Evolutionary conservation across 129 eudicot species (phyloP).

Genomic region (Lactuca sativa): DNA sequence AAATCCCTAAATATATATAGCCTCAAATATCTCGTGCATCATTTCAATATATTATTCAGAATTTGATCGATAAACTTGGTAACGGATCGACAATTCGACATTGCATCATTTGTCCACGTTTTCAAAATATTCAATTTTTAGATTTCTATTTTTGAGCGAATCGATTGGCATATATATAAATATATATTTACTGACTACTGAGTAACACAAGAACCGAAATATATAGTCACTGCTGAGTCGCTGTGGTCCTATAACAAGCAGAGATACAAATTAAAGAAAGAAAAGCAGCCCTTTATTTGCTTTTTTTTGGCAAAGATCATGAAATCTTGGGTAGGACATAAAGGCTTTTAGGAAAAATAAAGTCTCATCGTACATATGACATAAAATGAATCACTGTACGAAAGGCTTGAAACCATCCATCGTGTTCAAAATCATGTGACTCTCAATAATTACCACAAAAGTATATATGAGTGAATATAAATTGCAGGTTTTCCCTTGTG

Average conservation of each 20-base stretch:
- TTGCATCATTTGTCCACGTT: too few species aligned
- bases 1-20: too few species aligned
- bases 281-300: constrained; percentile 19
- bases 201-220: constrained; percentile 5
- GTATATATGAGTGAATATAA: background rate
- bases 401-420: constrained; percentile 10
- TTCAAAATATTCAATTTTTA: too few species aligned
- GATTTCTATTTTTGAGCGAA: too few species aligned
- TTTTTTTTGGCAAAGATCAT: constrained; percentile 20
- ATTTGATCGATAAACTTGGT: too few species aligned
- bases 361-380: constrained; percentile 26
- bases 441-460: constrained; percentile 7
- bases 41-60: too few species aligned
- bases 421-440: constrained; percentile 25
- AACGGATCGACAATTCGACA: too few species aligned
- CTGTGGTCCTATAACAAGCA: constrained; percentile 18
- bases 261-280: constrained; percentile 14
- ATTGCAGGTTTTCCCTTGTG: background rate
- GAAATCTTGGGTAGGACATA: constrained; percentile 24
- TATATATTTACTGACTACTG: background rate
- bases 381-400: constrained; percentile 9
- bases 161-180: background rate
- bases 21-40: too few species aligned
- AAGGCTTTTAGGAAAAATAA: constrained; percentile 12
- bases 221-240: constrained; percentile 11